These are phyloP conservation scores for Penicillium argentinense DNA, from an alignment of 495 filamentous ascomycete species.

Conservation along the genomic window DNA sequence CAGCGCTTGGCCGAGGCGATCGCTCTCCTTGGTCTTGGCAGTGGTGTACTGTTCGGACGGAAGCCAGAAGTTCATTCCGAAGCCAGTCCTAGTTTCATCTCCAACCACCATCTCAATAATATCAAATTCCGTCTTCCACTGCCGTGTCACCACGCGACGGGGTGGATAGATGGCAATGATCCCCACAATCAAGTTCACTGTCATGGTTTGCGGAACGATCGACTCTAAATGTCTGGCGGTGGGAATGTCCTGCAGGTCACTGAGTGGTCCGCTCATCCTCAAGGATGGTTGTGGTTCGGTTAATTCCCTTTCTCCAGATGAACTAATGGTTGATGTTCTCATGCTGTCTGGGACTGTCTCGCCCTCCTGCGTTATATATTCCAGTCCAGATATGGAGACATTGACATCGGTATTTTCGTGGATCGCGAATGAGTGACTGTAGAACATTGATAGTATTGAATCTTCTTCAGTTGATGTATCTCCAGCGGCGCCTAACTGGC, in stretches of 20 bases:
- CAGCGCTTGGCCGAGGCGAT: conserved; percentile 43
- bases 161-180: conserved; percentile 69
- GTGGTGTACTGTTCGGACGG: conserved; percentile 21
- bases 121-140: conserved; percentile 51
- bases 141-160: conserved; percentile 55
- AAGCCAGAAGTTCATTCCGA: conserved; percentile 84
- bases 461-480: conserved; percentile 26
- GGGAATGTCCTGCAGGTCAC: conserved; percentile 69
- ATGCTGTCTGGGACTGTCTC: conserved; percentile 23
- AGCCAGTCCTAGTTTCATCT: conserved; percentile 81
- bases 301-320: conserved; percentile 14
- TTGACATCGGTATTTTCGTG: conserved; percentile 50
- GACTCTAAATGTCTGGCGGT: conserved; percentile 62
- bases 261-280: conserved; percentile 42
- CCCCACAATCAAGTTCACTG: conserved; percentile 73
- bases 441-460: conserved; percentile 59
- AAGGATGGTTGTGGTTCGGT: conserved; percentile 10
- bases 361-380: conserved; percentile 29
- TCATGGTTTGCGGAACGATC: conserved; percentile 78
- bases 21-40: conserved; percentile 23
- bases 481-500: conserved; percentile 33
- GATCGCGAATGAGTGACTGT: conserved; percentile 68
- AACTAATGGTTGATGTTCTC: conserved; percentile 16
- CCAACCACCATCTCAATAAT: conserved; percentile 79
- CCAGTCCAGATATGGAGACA: conserved; percentile 22